Conservation (phyloP, 257 asterid species). For the Primulina tabacum region DNA sequence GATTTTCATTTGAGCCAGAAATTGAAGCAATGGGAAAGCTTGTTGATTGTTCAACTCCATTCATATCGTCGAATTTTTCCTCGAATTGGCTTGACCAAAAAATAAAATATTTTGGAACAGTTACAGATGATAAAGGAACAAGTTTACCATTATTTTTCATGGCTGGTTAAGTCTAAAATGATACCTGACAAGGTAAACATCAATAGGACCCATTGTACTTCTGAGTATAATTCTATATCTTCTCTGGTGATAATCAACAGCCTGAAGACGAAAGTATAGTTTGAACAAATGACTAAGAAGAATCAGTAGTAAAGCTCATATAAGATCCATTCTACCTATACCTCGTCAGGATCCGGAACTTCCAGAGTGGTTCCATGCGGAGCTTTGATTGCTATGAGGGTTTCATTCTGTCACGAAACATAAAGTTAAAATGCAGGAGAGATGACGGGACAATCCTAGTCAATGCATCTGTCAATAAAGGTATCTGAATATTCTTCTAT, state of each 20-base stretch:
- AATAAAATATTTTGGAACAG: slow-evolving; percentile 15
- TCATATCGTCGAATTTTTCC: slow-evolving; percentile 81
- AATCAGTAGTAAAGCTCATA: slow-evolving; percentile 21
- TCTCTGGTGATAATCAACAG: slow-evolving; percentile 85
- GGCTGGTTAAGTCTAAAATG: slow-evolving; percentile 8
- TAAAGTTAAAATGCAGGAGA: slow-evolving; percentile 16
- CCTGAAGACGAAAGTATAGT: slow-evolving; percentile 40
- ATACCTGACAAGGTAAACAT: slow-evolving; percentile 95
- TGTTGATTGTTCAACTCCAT: slow-evolving; percentile 52
- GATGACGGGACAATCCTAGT: background rate
- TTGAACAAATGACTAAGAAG: slow-evolving; percentile 22
- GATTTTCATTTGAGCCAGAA: slow-evolving; percentile 60
- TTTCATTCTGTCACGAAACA: slow-evolving; percentile 62
- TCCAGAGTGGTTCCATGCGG: slow-evolving; percentile 98
- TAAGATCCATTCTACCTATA: slow-evolving; percentile 28
- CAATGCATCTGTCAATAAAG: background rate
- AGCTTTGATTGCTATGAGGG: slow-evolving; percentile 86
- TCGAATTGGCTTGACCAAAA: slow-evolving; percentile 72
- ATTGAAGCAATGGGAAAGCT: slow-evolving; percentile 54
- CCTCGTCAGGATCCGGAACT: slow-evolving; percentile 99
- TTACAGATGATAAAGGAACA: slow-evolving; percentile 2
- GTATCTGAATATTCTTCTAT: background rate
- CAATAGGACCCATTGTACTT: slow-evolving; percentile 97
- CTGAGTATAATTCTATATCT: slow-evolving; percentile 93
- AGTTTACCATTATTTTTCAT: background rate